Percentiles rank a stretch among this genome's conserved stretches.
Evolutionary conservation across 75 land plant genomes (phyloP).

Genomic region (Pinus taeda): DNA sequence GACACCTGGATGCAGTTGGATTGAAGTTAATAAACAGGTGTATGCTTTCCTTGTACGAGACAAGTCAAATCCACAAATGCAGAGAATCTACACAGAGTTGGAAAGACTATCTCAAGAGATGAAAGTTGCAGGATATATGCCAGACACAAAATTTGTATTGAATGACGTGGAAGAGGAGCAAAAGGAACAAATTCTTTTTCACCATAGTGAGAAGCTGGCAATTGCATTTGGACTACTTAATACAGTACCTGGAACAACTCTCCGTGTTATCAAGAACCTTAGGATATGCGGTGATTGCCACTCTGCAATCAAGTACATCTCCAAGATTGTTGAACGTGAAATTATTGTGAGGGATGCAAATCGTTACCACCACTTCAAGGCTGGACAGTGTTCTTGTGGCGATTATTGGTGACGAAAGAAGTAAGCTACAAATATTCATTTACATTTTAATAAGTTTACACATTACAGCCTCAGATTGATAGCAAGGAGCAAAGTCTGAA

Average conservation of each 20-base stretch:
- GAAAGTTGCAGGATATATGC: slow-evolving; percentile 8
- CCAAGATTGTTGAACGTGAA: slow-evolving; percentile 5
- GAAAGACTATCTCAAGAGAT: background rate
- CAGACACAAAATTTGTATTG: background rate
- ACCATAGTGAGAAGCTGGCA: slow-evolving; percentile 16
- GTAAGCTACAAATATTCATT: too few species aligned
- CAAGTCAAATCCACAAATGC: slow-evolving; percentile 24
- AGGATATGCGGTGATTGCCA: slow-evolving; percentile 17
- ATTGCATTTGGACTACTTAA: slow-evolving; percentile 13
- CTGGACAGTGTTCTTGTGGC: slow-evolving; percentile 7
- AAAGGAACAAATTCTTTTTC: slow-evolving; percentile 1
- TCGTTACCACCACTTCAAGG: slow-evolving; percentile 6
- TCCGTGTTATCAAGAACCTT: slow-evolving; percentile 12
- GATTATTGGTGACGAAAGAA: slow-evolving; percentile 1
- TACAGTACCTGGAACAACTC: slow-evolving; percentile 2
- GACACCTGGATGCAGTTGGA: slow-evolving; percentile 57
- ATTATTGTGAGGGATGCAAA: slow-evolving; percentile 6
- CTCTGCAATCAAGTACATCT: slow-evolving; percentile 1
- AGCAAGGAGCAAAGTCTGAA: too few species aligned
- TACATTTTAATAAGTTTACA: too few species aligned
- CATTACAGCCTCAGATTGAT: too few species aligned
- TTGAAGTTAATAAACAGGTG: slow-evolving; percentile 23
- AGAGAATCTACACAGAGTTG: slow-evolving; percentile 10
- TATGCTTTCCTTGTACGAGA: slow-evolving; percentile 46
- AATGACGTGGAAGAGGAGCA: slow-evolving; percentile 4